Percentiles rank a stretch among this genome's conserved stretches.
Conservation (phyloP, 78 protist species). For the Planoprotostelium fungivorum region DNA sequence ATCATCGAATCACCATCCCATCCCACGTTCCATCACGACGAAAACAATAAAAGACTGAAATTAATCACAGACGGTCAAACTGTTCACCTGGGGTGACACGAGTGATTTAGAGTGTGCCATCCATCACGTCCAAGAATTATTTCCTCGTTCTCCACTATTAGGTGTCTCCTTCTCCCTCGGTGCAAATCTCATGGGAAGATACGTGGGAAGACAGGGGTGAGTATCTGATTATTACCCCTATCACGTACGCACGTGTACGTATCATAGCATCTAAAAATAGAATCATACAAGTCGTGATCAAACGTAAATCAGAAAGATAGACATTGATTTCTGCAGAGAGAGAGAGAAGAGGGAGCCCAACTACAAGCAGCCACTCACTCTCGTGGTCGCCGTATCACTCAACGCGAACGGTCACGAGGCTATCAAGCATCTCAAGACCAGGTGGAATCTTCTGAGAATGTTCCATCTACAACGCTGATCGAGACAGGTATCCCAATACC, state of each 20-base stretch:
- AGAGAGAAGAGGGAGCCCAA: neutral
- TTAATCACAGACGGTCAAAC: neutral
- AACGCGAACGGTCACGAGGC: neutral
- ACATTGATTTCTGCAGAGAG: no score
- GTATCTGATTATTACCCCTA: no score
- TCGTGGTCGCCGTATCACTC: neutral
- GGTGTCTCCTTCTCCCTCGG: neutral
- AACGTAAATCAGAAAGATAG: no score
- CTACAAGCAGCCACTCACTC: neutral
- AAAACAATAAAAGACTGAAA: neutral
- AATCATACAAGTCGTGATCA: no score
- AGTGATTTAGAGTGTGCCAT: neutral
- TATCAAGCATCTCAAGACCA: neutral
- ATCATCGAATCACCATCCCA: no score
- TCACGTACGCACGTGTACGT: no score
- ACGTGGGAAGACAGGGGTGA: neutral
- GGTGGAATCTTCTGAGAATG: neutral
- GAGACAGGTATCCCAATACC: neutral
- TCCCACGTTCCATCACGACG: no score
- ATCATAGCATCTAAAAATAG: no score
- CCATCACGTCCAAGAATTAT: neutral
- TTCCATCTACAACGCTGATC: neutral
- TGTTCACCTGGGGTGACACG: neutral
- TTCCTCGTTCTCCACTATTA: neutral
- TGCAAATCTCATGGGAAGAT: neutral